Base-by-base conservation (phyloP, 2,329 filamentous ascomycete species). In the Botrytis pseudocinerea region DNA sequence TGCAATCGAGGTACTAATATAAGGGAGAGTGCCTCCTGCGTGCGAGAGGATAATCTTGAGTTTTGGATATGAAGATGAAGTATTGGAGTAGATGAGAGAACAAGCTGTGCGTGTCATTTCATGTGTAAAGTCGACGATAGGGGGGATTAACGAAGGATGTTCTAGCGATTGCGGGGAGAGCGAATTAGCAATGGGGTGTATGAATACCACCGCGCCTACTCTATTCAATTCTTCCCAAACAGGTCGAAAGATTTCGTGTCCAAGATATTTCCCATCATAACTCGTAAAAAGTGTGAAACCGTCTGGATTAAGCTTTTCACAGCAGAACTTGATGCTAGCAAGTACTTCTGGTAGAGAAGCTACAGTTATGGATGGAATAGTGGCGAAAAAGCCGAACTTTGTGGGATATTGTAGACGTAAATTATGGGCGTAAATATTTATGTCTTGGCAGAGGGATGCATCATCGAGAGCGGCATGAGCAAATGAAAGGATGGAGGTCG, bases 1-100 rank as follows among this genome's bases (percentile, higher is more conserved):
- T 35, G 46, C 61, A 6, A 61, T 77, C 78, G 12, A 20, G 4
- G 20, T 14, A n/a, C 38, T 66, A 28, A 66, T 16, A 10, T 81
- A 77, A 16, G 79, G 80, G 20, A 82, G 74, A 18, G 81, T 80
- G 68, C 81, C 80, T 46, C 85, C 85, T 0, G 82, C 85, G 75
- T 87, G 85, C 0, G 83, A 83, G 4, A 87, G 79, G 71, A 87
- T 86, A 73, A 87, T 81, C 71, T 84, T 86, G 76, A 80, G 81
- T 64, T 82, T 76, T 0, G 81, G 80, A 70, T 80, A 78, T 10
- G 79, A 76, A 0, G 76, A 76, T 9, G 82, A 48, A 0, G 78
- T 82, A 2, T 79, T 79, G 22, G 75, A 79, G 14, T 78, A 73
- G 63, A 87, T 82, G 57, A 85, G 76, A 73, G 85, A 83, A 35